Percentiles rank a stretch among this genome's conserved stretches.
Evolutionary conservation across 306 rosid species (phyloP).

Genomic region (Begonia masoniana): DNA sequence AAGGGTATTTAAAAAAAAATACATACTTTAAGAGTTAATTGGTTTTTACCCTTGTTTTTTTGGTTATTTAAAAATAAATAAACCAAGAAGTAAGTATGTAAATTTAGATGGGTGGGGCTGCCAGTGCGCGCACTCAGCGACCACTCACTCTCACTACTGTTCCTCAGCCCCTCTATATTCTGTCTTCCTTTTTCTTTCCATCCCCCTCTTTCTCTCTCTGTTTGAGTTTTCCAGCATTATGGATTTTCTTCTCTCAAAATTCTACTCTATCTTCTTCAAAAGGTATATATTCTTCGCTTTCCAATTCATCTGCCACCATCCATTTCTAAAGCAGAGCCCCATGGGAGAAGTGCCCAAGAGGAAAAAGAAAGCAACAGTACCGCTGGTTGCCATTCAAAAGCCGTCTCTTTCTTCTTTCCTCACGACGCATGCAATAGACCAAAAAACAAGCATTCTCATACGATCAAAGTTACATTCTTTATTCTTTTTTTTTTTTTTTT

Average conservation of each 20-base stretch:
- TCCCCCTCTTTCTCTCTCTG: background rate
- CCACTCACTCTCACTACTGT: background rate
- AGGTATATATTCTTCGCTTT: conserved; percentile 35
- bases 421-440: conserved; percentile 11
- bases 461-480: conserved; percentile 15
- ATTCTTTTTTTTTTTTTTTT: conserved; percentile 12
- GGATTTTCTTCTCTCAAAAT: conserved; percentile 1
- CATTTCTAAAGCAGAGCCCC: conserved; percentile 11
- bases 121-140: background rate
- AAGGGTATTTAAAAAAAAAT: too few species aligned
- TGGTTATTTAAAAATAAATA: too few species aligned
- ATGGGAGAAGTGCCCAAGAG: background rate
- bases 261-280: conserved; percentile 14
- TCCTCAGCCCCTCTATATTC: too few species aligned
- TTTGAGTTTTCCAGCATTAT: background rate
- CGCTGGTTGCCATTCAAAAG: background rate
- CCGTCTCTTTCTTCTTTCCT: background rate
- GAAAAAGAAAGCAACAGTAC: conserved; percentile 1
- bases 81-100: too few species aligned
- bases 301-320: conserved; percentile 15
- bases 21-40: too few species aligned
- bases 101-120: too few species aligned
- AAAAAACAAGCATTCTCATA: conserved; percentile 1
- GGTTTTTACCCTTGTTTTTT: too few species aligned
- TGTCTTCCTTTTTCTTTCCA: background rate